Conservation (phyloP, 176 grass and related monocot genomes). For the Tuctoria greenei region DNA sequence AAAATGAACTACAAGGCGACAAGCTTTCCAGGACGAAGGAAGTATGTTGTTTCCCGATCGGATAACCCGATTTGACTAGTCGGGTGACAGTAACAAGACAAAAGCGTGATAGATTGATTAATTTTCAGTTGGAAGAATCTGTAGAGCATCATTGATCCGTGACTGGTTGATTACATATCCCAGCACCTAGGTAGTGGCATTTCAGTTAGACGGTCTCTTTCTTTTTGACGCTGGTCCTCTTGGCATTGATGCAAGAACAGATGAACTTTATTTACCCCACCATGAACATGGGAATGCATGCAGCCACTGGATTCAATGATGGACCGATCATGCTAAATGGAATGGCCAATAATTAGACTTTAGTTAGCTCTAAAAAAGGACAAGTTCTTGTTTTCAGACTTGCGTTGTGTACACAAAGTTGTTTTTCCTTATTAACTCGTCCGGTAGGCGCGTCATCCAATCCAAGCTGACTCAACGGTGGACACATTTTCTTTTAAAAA, state of each 20-base stretch:
- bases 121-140: neutral
- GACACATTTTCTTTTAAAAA: neutral
- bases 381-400: constrained; percentile 19
- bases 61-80: constrained; percentile 7
- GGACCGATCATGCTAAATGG: neutral
- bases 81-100: constrained; percentile 14
- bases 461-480: constrained; percentile 15
- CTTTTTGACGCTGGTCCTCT: neutral
- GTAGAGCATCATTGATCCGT: neutral
- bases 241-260: neutral
- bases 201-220: neutral
- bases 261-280: neutral
- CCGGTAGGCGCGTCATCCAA: constrained; percentile 5
- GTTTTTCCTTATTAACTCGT: neutral
- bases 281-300: constrained; percentile 12
- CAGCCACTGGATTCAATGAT: neutral
- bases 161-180: neutral
- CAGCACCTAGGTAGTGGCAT: neutral
- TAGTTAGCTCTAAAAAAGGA: neutral
- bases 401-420: neutral
- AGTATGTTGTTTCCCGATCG: neutral
- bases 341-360: neutral
- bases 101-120: neutral
- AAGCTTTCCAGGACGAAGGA: too few relatives aligned
- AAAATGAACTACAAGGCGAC: too few relatives aligned